A percentile compares a stretch with the other conserved stretches of the same genome.
These are phyloP conservation scores for Nidula microcarpa DNA, from an alignment of 768 basidiomycete genomes.

Conservation along the genomic window DNA sequence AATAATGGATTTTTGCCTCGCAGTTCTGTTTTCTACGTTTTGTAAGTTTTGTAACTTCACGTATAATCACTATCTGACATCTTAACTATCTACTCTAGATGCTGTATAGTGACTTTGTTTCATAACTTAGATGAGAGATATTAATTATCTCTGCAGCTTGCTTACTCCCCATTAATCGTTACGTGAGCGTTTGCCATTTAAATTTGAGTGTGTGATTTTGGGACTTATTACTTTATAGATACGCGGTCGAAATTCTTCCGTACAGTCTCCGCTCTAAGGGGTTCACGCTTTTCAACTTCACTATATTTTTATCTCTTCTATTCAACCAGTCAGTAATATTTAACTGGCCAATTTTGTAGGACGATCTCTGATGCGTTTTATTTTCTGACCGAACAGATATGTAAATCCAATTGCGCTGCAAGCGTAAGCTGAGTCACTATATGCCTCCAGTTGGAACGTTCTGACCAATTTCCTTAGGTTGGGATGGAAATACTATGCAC, in stretches of 20 bases:
- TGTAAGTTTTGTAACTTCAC: not conserved
- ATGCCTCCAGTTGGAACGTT: not conserved
- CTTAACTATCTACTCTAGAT: not conserved
- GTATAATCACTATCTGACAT: not conserved
- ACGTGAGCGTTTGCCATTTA: not conserved
- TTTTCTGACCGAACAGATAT: slow-evolving; percentile 3
- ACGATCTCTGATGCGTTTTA: not conserved
- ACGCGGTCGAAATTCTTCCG: slow-evolving; percentile 14
- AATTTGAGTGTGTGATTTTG: not conserved
- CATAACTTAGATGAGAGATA: not conserved
- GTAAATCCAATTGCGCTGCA: slow-evolving; percentile 10
- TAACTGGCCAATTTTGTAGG: not conserved
- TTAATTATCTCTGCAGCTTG: not conserved
- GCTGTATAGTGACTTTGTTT: not conserved
- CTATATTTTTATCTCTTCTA: slow-evolving; percentile 12
- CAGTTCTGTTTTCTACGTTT: not conserved
- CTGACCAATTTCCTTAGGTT: not conserved
- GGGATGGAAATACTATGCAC: slow-evolving; percentile 1
- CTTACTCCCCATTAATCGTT: not conserved
- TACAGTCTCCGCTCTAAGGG: slow-evolving; percentile 12
- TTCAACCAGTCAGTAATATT: slow-evolving; percentile 9
- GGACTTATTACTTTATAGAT: slow-evolving; percentile 1
- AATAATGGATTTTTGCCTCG: not conserved
- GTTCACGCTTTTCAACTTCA: slow-evolving; percentile 11
- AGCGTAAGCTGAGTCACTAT: not conserved